These are phyloP conservation scores for Macadamia integrifolia DNA, from an alignment of 164 flowering plant genomes.

Conservation along the genomic window DNA sequence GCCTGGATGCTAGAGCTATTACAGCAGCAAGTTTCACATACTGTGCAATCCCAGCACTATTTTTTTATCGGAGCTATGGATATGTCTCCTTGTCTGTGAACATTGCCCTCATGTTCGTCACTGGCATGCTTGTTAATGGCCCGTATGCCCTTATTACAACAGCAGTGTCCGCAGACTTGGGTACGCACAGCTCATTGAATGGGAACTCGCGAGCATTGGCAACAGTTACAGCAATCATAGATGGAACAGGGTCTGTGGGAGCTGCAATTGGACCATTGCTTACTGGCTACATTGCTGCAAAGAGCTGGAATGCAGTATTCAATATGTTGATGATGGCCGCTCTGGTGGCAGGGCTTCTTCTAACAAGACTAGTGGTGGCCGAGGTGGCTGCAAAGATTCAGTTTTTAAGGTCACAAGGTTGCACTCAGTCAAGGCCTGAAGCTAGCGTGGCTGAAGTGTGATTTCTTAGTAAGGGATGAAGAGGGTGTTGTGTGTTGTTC, in stretches of 20 bases:
- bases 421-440: slow-evolving; percentile 9
- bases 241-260: slow-evolving; percentile 82
- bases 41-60: slow-evolving; percentile 72
- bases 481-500: not conserved
- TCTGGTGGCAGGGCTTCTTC: slow-evolving; percentile 56
- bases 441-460: slow-evolving; percentile 19
- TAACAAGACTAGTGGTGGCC: slow-evolving; percentile 53
- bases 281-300: slow-evolving; percentile 61
- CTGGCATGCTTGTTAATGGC: slow-evolving; percentile 74
- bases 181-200: slow-evolving; percentile 61
- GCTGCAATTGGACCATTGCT: slow-evolving; percentile 77
- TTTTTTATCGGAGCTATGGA: slow-evolving; percentile 62
- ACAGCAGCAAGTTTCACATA: slow-evolving; percentile 79
- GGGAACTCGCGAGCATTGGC: slow-evolving; percentile 75
- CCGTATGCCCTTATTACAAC: slow-evolving; percentile 89
- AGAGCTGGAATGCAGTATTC: slow-evolving; percentile 69
- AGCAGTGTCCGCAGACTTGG: slow-evolving; percentile 80
- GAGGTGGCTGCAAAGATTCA: slow-evolving; percentile 58
- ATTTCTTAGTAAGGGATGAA: not conserved
- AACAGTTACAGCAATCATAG: slow-evolving; percentile 82
- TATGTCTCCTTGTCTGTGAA: slow-evolving; percentile 42
- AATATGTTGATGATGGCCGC: slow-evolving; percentile 70
- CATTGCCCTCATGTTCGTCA: slow-evolving; percentile 52
- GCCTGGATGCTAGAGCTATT: slow-evolving; percentile 66
- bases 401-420: slow-evolving; percentile 23